Evolutionary conservation across 345 rosid genomes (phyloP).

Genomic region (Anastatica hierochuntica): DNA sequence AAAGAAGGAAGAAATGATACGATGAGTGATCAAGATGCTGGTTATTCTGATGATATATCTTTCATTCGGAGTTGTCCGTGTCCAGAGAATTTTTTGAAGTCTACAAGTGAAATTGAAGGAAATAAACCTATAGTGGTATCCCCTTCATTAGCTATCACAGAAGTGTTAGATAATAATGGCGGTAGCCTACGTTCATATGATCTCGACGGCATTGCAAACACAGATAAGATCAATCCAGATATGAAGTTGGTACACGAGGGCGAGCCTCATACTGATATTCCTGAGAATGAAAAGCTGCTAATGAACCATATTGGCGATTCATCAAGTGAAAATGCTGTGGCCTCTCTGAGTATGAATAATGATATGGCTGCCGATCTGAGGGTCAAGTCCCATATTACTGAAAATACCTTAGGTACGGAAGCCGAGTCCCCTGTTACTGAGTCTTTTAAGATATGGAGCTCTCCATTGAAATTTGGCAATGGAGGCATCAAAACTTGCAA

Average conservation of each 20-base stretch:
- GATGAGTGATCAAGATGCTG: slow-evolving; percentile 4
- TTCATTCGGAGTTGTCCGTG: slow-evolving; percentile 9
- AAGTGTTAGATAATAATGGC: slow-evolving; percentile 14
- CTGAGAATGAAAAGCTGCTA: slow-evolving; percentile 15
- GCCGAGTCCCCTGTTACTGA: no score
- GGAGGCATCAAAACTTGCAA: slow-evolving; percentile 17
- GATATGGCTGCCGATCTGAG: slow-evolving; percentile 25
- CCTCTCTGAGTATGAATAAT: slow-evolving; percentile 26
- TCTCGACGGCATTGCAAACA: slow-evolving; percentile 5
- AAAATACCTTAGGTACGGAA: slow-evolving; percentile 17
- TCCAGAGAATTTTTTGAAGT: slow-evolving; percentile 19
- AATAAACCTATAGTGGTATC: slow-evolving; percentile 17
- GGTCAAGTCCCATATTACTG: slow-evolving; percentile 21
- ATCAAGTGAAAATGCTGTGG: slow-evolving; percentile 11
- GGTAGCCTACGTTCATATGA: no score
- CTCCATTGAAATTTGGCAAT: no score
- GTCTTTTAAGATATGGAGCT: no score
- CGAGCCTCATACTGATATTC: slow-evolving; percentile 17
- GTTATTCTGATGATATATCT: slow-evolving; percentile 4
- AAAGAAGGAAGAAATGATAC: slow-evolving; percentile 16
- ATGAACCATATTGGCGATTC: slow-evolving; percentile 7
- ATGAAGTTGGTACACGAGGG: slow-evolving; percentile 17
- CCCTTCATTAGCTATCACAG: slow-evolving; percentile 11
- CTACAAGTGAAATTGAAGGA: slow-evolving; percentile 17
- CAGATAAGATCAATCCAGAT: slow-evolving; percentile 15